Conservation (phyloP, 2,329 filamentous ascomycete genomes). For the Colletotrichum liriopes region DNA sequence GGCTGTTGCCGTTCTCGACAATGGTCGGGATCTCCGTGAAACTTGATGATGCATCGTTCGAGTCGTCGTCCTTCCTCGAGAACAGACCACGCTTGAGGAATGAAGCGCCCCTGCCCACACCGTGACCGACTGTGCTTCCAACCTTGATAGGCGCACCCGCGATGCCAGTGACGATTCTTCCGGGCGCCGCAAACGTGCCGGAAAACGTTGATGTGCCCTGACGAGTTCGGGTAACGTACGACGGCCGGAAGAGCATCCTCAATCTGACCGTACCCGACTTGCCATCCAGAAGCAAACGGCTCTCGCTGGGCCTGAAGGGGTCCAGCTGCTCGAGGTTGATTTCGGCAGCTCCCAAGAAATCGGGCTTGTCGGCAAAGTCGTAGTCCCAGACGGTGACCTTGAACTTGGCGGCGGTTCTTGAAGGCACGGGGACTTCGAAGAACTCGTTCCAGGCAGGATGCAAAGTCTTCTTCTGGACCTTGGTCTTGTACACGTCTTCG, state of each 20-base stretch:
- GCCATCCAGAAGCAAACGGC: conserved; percentile 84
- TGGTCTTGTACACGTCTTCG: conserved; percentile 93
- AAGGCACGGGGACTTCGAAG: conserved; percentile 88
- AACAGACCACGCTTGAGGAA: conserved; percentile 91
- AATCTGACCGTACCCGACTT: conserved; percentile 89
- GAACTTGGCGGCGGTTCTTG: conserved; percentile 88
- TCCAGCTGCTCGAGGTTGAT: conserved; percentile 87
- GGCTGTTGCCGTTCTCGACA: conserved; percentile 60
- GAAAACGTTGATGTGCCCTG: conserved; percentile 95
- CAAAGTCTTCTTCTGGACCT: conserved; percentile 96
- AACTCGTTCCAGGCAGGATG: conserved; percentile 96
- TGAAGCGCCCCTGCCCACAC: conserved; percentile 89
- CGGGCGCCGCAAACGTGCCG: conserved; percentile 88
- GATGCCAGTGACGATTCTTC: conserved; percentile 87
- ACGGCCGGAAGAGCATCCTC: conserved; percentile 91
- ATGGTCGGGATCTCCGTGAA: conserved; percentile 55
- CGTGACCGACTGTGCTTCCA: conserved; percentile 79
- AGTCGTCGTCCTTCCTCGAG: conserved; percentile 75
- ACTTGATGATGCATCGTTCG: conserved; percentile 60
- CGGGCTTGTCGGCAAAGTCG: conserved; percentile 96
- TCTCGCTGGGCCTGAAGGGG: conserved; percentile 86
- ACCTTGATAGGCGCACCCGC: conserved; percentile 95
- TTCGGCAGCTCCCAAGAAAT: conserved; percentile 83
- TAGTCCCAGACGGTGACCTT: conserved; percentile 90
- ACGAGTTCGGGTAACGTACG: conserved; percentile 88